phyloP scores from a whole-genome alignment of 495 filamentous ascomycete genomes.

The Bombardia bombarda region DNA sequence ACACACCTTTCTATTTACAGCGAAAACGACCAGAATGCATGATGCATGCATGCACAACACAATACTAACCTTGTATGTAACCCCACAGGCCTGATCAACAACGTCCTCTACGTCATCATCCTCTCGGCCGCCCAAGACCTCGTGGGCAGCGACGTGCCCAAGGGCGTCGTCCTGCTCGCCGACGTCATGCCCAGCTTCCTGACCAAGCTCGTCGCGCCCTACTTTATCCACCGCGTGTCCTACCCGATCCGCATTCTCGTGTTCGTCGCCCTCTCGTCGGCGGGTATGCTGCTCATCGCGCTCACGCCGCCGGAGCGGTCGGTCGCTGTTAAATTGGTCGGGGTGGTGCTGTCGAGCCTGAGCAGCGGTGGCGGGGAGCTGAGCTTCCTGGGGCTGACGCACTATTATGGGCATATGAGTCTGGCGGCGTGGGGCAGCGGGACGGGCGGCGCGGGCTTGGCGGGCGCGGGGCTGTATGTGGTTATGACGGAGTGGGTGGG shows the following conservation, averaged over 20 bases:
- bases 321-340: slow-evolving; percentile 67
- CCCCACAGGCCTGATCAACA: slow-evolving; percentile 79
- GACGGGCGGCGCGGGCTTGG: slow-evolving; percentile 80
- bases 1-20: background rate
- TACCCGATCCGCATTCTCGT: slow-evolving; percentile 68
- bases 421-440: slow-evolving; percentile 90
- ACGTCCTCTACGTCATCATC: slow-evolving; percentile 96
- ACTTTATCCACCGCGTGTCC: slow-evolving; percentile 82
- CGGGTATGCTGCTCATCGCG: slow-evolving; percentile 85
- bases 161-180: slow-evolving; percentile 85
- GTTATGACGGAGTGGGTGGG: slow-evolving; percentile 71
- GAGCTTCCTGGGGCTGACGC: slow-evolving; percentile 82
- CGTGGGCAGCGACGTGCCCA: slow-evolving; percentile 74
- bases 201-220: slow-evolving; percentile 81
- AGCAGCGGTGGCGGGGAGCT: slow-evolving; percentile 81
- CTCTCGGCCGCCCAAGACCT: slow-evolving; percentile 94
- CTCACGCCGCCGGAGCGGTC: slow-evolving; percentile 58
- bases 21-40: background rate
- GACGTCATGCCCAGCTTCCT: slow-evolving; percentile 84
- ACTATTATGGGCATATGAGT: slow-evolving; percentile 87
- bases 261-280: slow-evolving; percentile 61
- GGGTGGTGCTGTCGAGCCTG: slow-evolving; percentile 77
- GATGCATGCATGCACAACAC: background rate
- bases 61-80: background rate
- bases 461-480: slow-evolving; percentile 83